A percentile compares a stretch with the other conserved stretches of the same genome.
Evolutionary conservation across 2,329 filamentous ascomycete genomes (phyloP).

Genomic region (Paraconiothyrium brasiliense): DNA sequence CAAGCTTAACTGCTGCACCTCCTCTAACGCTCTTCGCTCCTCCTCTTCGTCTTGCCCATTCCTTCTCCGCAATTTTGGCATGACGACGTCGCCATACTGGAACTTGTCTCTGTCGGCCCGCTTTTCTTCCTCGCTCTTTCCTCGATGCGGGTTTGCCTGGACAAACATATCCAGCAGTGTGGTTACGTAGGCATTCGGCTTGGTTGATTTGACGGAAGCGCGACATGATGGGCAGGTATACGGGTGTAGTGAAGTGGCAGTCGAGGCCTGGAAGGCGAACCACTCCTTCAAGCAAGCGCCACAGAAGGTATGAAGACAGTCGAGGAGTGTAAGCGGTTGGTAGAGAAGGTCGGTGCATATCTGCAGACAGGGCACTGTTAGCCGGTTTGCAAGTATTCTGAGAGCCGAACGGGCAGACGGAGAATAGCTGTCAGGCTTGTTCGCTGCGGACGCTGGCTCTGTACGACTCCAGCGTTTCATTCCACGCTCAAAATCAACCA

Average conservation of each 20-base stretch:
- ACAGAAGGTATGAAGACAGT: constrained; percentile 96
- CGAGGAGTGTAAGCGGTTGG: constrained; percentile 88
- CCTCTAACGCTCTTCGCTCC: constrained; percentile 74
- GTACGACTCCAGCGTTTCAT: background rate
- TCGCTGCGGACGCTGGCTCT: background rate
- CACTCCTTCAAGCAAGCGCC: constrained; percentile 95
- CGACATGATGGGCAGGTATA: constrained; percentile 96
- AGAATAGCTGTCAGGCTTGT: background rate
- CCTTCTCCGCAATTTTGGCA: constrained; percentile 67
- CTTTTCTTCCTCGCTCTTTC: constrained; percentile 75
- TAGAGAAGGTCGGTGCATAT: constrained; percentile 97
- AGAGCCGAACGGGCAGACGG: constrained; percentile 9
- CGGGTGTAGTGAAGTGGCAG: constrained; percentile 62
- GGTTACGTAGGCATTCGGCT: constrained; percentile 88
- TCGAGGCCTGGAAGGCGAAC: constrained; percentile 82
- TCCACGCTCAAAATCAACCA: background rate
- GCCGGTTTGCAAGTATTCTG: constrained; percentile 29
- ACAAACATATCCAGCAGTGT: constrained; percentile 91
- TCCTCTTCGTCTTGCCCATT: constrained; percentile 68
- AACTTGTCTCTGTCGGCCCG: constrained; percentile 79
- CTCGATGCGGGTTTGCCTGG: constrained; percentile 78
- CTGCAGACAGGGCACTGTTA: constrained; percentile 58
- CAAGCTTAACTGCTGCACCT: constrained; percentile 78
- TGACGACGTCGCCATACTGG: constrained; percentile 80
- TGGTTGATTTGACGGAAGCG: constrained; percentile 83